Percentiles rank a stretch among this genome's conserved stretches.
Conservation (phyloP, 192 early-diverging fungal species). For the Chytriomyces confervae region DNA sequence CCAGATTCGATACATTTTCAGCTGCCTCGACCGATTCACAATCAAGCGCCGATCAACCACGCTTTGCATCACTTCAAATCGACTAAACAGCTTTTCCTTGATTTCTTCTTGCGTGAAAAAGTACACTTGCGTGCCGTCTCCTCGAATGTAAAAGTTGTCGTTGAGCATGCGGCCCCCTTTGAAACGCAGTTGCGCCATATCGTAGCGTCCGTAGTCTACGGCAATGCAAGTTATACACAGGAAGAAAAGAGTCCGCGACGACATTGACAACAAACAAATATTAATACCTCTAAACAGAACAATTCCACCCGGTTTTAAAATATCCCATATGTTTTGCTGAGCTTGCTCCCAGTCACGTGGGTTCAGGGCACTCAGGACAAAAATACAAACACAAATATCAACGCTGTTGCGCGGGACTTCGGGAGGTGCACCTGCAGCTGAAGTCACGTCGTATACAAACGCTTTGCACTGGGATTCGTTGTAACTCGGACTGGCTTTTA, state of each 20-base stretch:
- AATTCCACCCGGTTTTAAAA: conserved; percentile 89
- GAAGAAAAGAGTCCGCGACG: background rate
- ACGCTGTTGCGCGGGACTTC: conserved; percentile 81
- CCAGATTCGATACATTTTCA: conserved; percentile 99
- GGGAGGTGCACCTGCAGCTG: conserved; percentile 63
- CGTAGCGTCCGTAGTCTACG: conserved; percentile 95
- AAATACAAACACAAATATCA: conserved; percentile 93
- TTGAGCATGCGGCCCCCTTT: conserved; percentile 88
- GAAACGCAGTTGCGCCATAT: conserved; percentile 96
- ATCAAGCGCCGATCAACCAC: conserved; percentile 90
- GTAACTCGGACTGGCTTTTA: conserved; percentile 76
- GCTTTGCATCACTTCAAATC: conserved; percentile 84
- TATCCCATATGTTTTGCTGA: conserved; percentile 75
- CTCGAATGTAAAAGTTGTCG: conserved; percentile 96
- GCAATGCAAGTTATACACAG: background rate
- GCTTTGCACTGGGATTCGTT: conserved; percentile 74
- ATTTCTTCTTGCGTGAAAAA: conserved; percentile 83
- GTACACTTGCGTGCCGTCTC: conserved; percentile 94
- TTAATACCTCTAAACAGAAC: conserved; percentile 75
- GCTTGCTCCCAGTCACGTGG: conserved; percentile 82
- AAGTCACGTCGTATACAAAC: conserved; percentile 95
- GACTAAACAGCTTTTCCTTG: conserved; percentile 58
- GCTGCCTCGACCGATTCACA: conserved; percentile 86
- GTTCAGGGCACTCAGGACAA: conserved; percentile 92
- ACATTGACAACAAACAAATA: background rate